Evolutionary conservation across 257 asterid species (phyloP).

Genomic region (Solanum medicagineum): DNA sequence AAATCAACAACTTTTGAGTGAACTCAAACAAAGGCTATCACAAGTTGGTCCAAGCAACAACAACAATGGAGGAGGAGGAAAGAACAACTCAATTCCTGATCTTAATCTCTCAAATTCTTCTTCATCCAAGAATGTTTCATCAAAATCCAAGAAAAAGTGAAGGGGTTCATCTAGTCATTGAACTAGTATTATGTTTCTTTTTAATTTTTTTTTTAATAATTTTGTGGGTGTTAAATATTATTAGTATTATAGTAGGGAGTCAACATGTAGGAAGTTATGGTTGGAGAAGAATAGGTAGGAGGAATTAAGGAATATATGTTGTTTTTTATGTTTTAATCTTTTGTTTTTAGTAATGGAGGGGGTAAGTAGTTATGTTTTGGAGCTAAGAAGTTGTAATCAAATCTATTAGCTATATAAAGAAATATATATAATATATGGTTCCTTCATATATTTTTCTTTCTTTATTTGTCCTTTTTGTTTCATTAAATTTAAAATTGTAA

Average conservation of each 20-base stretch:
- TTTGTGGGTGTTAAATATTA: not conserved
- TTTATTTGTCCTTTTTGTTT: not conserved
- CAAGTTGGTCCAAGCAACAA: conserved; percentile 13
- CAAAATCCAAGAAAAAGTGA: conserved; percentile 38
- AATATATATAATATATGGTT: not conserved
- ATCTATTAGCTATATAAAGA: not conserved
- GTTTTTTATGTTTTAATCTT: not conserved
- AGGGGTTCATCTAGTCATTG: conserved; percentile 5
- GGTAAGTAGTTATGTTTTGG: not conserved
- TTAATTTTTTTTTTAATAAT: not conserved
- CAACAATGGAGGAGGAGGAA: not conserved
- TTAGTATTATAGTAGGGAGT: not conserved
- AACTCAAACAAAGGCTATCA: conserved; percentile 50
- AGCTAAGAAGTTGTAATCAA: not conserved
- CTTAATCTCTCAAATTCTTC: conserved; percentile 15
- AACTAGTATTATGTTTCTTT: not conserved
- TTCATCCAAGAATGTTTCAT: conserved; percentile 24
- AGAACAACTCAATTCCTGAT: conserved; percentile 16
- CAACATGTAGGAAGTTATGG: not conserved
- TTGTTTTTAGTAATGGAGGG: not conserved
- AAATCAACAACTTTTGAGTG: conserved; percentile 50
- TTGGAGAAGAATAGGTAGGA: not conserved
- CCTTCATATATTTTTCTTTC: not conserved
- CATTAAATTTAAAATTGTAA: not conserved
- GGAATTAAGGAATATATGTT: not conserved